Evolutionary conservation across 2,329 filamentous ascomycete species (phyloP), one percentile per base, ranked within the genome.

Genomic region (Zarea fungicola): DNA sequence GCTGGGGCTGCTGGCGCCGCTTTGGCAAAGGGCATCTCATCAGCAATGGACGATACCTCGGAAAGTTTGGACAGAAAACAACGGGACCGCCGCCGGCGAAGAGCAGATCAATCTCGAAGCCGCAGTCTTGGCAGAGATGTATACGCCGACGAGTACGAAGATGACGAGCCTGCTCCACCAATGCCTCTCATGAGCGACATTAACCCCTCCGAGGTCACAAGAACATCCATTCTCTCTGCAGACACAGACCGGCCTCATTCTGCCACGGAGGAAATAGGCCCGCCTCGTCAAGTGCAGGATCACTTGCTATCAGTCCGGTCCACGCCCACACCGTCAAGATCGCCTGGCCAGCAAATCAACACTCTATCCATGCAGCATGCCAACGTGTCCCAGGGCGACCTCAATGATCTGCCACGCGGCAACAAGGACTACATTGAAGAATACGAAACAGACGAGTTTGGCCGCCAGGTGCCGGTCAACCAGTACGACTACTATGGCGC

Each of bases 141-240:
- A 41, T 71, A 72, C 52, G 62, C 63, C 1, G 76, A 80, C 11
- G 75, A 76, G 10, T 73, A 75, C 32, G 77, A 78, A 6, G 72
- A 78, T 2, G 71, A 78, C 44, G 73, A 82, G 18, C 52, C 49
- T 42, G 79, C 87, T 13, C 73, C 90, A 6, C 88, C 88, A 6
- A 89, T 96, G 85, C 92, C 92, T 3, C 76, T 96, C 54, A 85
- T 87, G 66, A 96, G 91, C 66, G 88, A 89, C 49, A 80, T 95
- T 50, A 86, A 88, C 55, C 81, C 87, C 35, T 95, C 92, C 0
- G 91, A 96, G 44, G 68, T 96, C 48, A 97, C 92, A 0, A 79
- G 92, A 57, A 86, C 86, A 14, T 96, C 92, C 0, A 88, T 97
- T 47, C 69, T 93, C 16, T 93, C 91, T 5, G 87, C 88, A 25